Evolutionary conservation across 1,284 basidiomycete genomes (phyloP).

Genomic region (Fomitiporia mediterranea): DNA sequence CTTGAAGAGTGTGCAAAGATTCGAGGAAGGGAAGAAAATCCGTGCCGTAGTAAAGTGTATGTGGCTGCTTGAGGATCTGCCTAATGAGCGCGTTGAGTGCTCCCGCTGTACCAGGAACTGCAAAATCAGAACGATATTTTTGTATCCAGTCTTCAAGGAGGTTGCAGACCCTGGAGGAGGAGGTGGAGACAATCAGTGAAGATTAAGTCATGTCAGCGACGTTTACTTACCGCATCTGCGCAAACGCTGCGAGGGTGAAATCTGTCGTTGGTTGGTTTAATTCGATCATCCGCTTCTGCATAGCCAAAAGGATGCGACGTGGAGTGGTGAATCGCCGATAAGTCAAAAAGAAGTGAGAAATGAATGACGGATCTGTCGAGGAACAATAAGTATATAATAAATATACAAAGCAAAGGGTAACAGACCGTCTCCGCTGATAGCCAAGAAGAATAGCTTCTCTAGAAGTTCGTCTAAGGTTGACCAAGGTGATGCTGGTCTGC

Average conservation of each 20-base stretch:
- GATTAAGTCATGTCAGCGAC: not conserved
- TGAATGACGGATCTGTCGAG: constrained; percentile 60
- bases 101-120: constrained; percentile 65
- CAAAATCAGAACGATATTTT: constrained; percentile 70
- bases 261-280: constrained; percentile 66
- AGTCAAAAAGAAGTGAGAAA: constrained; percentile 73
- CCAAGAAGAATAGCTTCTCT: constrained; percentile 70
- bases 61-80: constrained; percentile 71
- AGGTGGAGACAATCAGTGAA: not conserved
- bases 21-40: constrained; percentile 79
- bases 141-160: constrained; percentile 71
- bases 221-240: constrained; percentile 67
- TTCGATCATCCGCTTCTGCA: constrained; percentile 79
- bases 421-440: constrained; percentile 75
- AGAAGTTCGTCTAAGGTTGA: constrained; percentile 69
- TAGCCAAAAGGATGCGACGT: constrained; percentile 70
- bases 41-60: constrained; percentile 76
- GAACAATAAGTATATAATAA: not conserved
- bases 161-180: constrained; percentile 57
- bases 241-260: constrained; percentile 77
- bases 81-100: constrained; percentile 71
- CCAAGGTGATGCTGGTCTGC: constrained; percentile 53
- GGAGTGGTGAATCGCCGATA: constrained; percentile 76
- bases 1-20: constrained; percentile 51
- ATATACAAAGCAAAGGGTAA: not conserved